A percentile compares a stretch with the other conserved stretches of the same genome.
Evolutionary conservation across 306 rosid genomes (phyloP).

Genomic region (Lathyrus sativus): DNA sequence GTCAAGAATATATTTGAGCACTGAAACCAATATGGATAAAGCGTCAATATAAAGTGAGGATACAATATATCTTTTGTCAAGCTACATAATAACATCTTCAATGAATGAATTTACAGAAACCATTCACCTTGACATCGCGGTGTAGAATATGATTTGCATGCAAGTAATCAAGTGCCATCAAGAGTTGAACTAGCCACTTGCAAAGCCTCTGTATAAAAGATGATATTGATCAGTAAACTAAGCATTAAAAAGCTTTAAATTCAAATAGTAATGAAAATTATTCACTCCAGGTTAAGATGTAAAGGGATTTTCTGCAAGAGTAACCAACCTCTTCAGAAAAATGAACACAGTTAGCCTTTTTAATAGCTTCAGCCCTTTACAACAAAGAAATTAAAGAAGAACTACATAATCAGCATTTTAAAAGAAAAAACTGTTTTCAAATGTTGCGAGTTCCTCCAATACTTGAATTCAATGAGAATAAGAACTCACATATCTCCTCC

Average conservation of each 20-base stretch:
- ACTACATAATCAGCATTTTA: conserved; percentile 27
- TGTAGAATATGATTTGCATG: conserved; percentile 90
- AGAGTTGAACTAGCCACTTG: conserved; percentile 92
- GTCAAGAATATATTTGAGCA: conserved; percentile 97
- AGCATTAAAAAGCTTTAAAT: conserved; percentile 1
- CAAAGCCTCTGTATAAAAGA: conserved; percentile 68
- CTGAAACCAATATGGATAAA: conserved; percentile 50
- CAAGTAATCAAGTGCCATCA: conserved; percentile 96
- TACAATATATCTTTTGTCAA: background rate
- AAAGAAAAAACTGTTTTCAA: background rate
- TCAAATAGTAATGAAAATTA: conserved; percentile 18
- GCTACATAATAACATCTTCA: background rate
- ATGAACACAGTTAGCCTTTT: conserved; percentile 68
- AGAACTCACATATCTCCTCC: conserved; percentile 94
- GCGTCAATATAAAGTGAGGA: conserved; percentile 17
- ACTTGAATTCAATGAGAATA: conserved; percentile 26
- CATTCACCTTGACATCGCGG: conserved; percentile 93
- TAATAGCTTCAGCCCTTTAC: conserved; percentile 84
- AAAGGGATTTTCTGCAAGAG: conserved; percentile 12
- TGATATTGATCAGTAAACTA: background rate
- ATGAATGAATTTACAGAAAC: conserved; percentile 27
- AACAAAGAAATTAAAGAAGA: conserved; percentile 21
- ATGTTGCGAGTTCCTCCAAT: conserved; percentile 11
- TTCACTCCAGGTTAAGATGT: background rate
- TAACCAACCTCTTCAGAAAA: conserved; percentile 83